Conservation (phyloP, 2,329 filamentous ascomycete species). For the Pseudogymnoascus sp. region DNA sequence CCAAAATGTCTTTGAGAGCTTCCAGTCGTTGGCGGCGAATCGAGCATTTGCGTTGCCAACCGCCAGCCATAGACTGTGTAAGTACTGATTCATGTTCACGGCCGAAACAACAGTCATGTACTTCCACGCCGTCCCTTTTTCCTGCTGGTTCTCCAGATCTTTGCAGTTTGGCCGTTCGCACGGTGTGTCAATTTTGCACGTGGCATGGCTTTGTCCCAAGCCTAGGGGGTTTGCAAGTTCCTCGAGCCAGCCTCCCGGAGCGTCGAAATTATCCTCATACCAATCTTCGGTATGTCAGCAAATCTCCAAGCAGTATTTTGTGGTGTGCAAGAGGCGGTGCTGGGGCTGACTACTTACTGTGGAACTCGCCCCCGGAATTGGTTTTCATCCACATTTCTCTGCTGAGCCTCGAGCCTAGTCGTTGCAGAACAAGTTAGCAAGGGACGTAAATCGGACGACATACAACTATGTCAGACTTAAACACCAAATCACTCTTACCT, state of each 20-base stretch:
- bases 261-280: background rate
- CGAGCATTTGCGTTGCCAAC: background rate
- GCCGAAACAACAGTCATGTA: background rate
- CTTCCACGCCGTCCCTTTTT: background rate
- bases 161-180: background rate
- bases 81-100: background rate
- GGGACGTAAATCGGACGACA: background rate
- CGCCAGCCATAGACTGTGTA: background rate
- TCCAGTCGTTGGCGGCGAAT: background rate
- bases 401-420: background rate
- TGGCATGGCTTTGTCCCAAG: background rate
- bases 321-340: background rate
- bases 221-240: background rate
- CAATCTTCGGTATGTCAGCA: background rate
- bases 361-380: background rate
- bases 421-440: background rate
- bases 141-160: background rate
- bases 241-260: background rate
- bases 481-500: background rate
- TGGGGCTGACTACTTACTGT: background rate
- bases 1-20: background rate
- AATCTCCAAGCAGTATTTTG: background rate
- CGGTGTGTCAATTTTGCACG: background rate
- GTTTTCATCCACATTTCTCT: background rate
- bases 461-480: background rate